Percentiles rank a stretch among this genome's conserved stretches.
Conservation (phyloP, 306 rosid genomes). For the Malus domestica region ASM211411v1 NC_041801.1:22005001-22005500, state of each 20-base stretch:
- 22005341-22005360: conserved; percentile 98
- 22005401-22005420: background rate
- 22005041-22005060: background rate
- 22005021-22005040: conserved; percentile 71
- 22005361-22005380: background rate
- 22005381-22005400: background rate
- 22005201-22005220: conserved; percentile 19
- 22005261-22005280: conserved; percentile 96
- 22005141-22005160: background rate
- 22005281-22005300: conserved; percentile 92
- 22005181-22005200: background rate
- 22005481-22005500: conserved; percentile 95
- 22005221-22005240: conserved; percentile 72
- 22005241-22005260: conserved; percentile 94
- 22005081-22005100: background rate
- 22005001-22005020: conserved; percentile 98
- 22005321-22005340: conserved; percentile 73
- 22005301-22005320: conserved; percentile 94
- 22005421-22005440: background rate
- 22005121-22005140: background rate
- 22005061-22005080: too few relatives aligned
- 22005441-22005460: conserved; percentile 77
- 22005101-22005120: too few relatives aligned
- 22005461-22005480: conserved; percentile 90
- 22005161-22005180: background rate